Evolutionary conservation across 2,329 filamentous ascomycete species (phyloP).

Genomic region (Knoxdaviesia capensis): DNA sequence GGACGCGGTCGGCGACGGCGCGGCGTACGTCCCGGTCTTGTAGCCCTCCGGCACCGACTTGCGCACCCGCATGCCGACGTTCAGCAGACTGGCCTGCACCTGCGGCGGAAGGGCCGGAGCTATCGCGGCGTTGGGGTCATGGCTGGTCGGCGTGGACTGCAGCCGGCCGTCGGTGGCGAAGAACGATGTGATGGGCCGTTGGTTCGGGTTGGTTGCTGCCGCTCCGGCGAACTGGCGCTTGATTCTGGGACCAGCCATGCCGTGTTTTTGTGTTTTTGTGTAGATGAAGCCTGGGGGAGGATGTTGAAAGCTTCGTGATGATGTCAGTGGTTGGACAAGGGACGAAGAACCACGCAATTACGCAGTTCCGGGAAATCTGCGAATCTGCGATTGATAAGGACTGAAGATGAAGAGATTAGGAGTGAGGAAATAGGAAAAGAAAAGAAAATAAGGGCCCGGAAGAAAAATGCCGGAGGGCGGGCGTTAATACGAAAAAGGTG

Average conservation of each 20-base stretch:
- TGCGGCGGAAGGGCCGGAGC: slow-evolving; percentile 35
- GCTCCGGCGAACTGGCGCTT: slow-evolving; percentile 44
- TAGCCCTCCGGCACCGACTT: slow-evolving; percentile 90
- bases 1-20: slow-evolving; percentile 28
- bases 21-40: slow-evolving; percentile 45
- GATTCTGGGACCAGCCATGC: slow-evolving; percentile 31
- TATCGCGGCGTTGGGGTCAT: slow-evolving; percentile 16
- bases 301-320: not conserved
- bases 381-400: not conserved
- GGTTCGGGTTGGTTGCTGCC: slow-evolving; percentile 29
- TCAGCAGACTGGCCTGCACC: slow-evolving; percentile 68
- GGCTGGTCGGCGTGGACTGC: slow-evolving; percentile 4
- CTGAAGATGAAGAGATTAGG: not conserved
- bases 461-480: slow-evolving; percentile 17
- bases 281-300: not conserved
- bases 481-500: slow-evolving; percentile 21
- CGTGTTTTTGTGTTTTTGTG: not conserved
- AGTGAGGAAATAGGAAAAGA: not conserved
- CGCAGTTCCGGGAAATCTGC: too few species aligned
- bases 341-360: too few species aligned
- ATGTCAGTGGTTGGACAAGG: too few species aligned
- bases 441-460: slow-evolving; percentile 21
- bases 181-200: slow-evolving; percentile 45
- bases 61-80: slow-evolving; percentile 82
- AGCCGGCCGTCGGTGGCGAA: slow-evolving; percentile 17